Evolutionary conservation across 2,329 filamentous ascomycete genomes (phyloP).

Genomic region (Alternaria ventricosa): DNA sequence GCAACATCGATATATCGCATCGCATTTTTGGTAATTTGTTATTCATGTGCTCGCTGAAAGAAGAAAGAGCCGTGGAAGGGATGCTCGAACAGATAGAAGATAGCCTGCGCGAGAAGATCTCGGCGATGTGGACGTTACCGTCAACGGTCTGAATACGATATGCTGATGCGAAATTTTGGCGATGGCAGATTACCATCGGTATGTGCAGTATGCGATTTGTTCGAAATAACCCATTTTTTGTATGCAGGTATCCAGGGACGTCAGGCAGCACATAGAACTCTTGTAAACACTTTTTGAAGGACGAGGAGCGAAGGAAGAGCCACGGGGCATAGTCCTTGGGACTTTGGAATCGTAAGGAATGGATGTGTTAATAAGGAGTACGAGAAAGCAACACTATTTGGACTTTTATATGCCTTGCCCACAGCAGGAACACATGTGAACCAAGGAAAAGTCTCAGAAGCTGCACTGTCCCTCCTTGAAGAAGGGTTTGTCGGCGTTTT

Average conservation of each 20-base stretch:
- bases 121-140: neutral
- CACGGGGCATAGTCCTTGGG: no score
- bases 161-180: neutral
- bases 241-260: neutral
- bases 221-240: neutral
- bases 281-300: neutral
- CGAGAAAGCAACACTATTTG: no score
- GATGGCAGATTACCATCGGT: neutral
- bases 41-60: neutral
- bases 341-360: neutral
- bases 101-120: neutral
- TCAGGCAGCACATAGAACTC: neutral
- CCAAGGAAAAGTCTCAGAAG: neutral
- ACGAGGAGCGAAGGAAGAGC: no score
- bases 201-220: neutral
- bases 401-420: neutral
- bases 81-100: neutral
- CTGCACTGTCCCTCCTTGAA: neutral
- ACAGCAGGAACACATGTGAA: neutral
- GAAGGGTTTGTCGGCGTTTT: neutral
- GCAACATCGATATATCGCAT: neutral
- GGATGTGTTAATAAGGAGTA: neutral
- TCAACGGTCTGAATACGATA: neutral
- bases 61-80: accelerated
- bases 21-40: neutral